Evolutionary conservation across 202 grass and related monocot genomes (phyloP), one percentile per base, ranked within the genome.

Genomic region (Alloteropsis angusta): DNA sequence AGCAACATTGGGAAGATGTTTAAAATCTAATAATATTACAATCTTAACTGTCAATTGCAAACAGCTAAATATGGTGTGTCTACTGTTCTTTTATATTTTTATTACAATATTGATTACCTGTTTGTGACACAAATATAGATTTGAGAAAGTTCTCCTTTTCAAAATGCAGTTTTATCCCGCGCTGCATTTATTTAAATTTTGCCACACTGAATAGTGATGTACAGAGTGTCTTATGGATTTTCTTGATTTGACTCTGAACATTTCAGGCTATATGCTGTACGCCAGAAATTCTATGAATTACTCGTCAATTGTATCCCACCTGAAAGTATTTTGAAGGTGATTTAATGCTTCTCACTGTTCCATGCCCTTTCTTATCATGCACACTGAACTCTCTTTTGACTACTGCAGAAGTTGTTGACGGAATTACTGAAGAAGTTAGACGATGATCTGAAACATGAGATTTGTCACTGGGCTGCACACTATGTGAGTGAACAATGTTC

Each of bases 251-350:
- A 62, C 35, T 62, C 28, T 64, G 23, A 73, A 68, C 45, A 55
- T 91, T 79, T 54, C 84, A 99, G 96, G 90, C 67, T 99, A 74
- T 99, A 84, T 55, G 57, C 86, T 80, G 92, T 99, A 43, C 96
- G 96, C 54, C 91, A 91, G 86, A 99, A 99, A 85, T 81, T 99
- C 19, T 99, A 99, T 48, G 96, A 99, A 74, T 88, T 99, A 75
- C 96, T 99, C 68, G 88, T 96, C 38, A 99, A 99, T 72, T 99
- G 96, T 73, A 99, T 96, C 62, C 96, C 96, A 71, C 92, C 96
- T 82, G 92, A 93, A 89, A 91, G 89, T 66, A 96, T 99, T 69
- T 86, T 99, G 64, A 93, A 99, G 96, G 96, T 96, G 65, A 71
- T 72, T 25, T 67, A 67, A 86, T 79, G 7, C 49, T 85, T 69